Evolutionary conservation across 1,139 yeast species (phyloP), one percentile per base, ranked within the genome.

Genomic region (Yamadazyma sp.): DNA sequence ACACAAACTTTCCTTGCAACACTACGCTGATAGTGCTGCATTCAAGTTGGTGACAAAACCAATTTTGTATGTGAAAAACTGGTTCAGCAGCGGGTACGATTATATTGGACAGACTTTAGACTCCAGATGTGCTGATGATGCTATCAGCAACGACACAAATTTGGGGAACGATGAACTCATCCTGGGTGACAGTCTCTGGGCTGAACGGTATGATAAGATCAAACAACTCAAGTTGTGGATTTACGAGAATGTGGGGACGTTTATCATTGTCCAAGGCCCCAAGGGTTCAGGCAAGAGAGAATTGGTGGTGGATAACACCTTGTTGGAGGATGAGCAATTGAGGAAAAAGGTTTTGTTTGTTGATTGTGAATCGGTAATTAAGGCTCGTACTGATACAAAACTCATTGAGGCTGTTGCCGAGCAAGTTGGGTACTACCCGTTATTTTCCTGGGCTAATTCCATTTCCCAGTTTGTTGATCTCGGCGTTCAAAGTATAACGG

Each of bases 261-360:
- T 89, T 57, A 88, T 91, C 27, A 79, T 92, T 3, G 83, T 92
- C 2, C 80, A 83, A 48, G 98, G 98, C 3, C 98, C 98, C 2
- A 77, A 88, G 49, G 98, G 98, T 5, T 81, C 95, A 17, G 98
- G 98, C 12, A 92, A 92, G 53, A 78, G 81, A 46, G 94, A 84
- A 44, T 69, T 92, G 46, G 89, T 92, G 3, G 68, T 82, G 56
- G 82, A 83, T 37, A 80, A 83, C 54, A 83, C 87, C 1, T 67
- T 88, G 35, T 65, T 69, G 32, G 77, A 66, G 25, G 73, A 69
- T 44, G 58, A 58, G 2, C 47, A 51, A 4, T 52, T 66, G 27
- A 71, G 83, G 30, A 64, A 69, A 15, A 81, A 83, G 48, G 75
- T 87, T 4, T 68, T 92, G 35, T 74, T 78, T 39, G 59, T 92